Conservation (phyloP, 2,329 filamentous ascomycete genomes). For the Byssochlamys sp. region DNA sequence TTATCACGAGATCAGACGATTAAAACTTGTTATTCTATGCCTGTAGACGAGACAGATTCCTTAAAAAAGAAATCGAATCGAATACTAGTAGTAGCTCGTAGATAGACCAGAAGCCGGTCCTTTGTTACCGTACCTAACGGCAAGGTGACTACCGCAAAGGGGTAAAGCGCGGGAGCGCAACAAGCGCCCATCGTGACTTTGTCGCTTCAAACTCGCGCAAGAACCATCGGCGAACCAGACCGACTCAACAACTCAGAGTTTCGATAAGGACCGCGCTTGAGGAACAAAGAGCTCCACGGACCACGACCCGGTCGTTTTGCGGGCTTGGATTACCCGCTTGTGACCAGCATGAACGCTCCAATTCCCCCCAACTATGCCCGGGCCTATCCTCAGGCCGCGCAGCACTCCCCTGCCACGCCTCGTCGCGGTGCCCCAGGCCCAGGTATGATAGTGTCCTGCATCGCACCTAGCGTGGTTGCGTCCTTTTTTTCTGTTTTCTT, state of each 20-base stretch:
- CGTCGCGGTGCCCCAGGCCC: constrained; percentile 30
- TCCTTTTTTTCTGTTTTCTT: constrained; percentile 7
- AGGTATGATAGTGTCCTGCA: constrained; percentile 16
- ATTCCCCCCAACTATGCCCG: constrained; percentile 35
- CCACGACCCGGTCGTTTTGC: background rate
- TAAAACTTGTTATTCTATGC: background rate
- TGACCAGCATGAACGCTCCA: constrained; percentile 26
- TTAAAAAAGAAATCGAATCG: too few species aligned
- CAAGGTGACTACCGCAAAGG: constrained; percentile 18
- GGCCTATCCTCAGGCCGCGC: constrained; percentile 30
- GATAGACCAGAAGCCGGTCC: background rate
- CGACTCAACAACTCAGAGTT: background rate
- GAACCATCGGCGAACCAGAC: constrained; percentile 3
- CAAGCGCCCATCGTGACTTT: constrained; percentile 24
- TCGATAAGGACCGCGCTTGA: background rate
- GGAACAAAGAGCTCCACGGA: background rate
- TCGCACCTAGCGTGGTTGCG: background rate
- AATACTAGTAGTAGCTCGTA: background rate
- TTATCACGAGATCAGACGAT: background rate
- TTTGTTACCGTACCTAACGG: background rate
- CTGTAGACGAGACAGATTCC: background rate
- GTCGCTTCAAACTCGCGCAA: constrained; percentile 8
- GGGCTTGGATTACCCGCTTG: constrained; percentile 5
- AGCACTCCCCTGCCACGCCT: constrained; percentile 34
- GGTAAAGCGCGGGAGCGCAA: constrained; percentile 22